A percentile compares a stretch with the other conserved stretches of the same genome.
Conservation (phyloP, 2,329 filamentous ascomycete species). For the Monosporascus sp. region DNA sequence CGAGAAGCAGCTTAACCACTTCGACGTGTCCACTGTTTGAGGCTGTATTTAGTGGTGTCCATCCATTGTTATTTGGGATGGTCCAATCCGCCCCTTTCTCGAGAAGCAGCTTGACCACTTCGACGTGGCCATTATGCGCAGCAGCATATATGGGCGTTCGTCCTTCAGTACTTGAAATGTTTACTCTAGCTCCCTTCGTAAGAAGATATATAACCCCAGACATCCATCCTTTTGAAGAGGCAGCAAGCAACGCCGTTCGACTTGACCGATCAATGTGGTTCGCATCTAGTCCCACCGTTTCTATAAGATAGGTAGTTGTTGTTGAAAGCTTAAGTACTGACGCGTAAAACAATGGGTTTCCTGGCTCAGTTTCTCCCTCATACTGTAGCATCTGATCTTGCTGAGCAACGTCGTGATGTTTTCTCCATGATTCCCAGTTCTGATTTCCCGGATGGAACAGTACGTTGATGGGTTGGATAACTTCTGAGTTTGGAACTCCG, state of each 20-base stretch:
- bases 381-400: not conserved
- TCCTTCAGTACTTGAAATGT: not conserved
- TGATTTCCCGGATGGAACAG: constrained; percentile 5
- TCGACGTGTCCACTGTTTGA: no score
- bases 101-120: no score
- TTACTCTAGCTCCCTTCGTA: constrained; percentile 3
- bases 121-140: constrained; percentile 4
- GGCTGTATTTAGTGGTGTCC: no score
- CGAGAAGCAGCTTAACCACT: no score
- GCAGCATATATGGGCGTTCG: constrained; percentile 7
- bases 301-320: constrained; percentile 4
- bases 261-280: not conserved
- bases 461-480: not conserved
- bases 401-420: not conserved
- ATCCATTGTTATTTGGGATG: no score
- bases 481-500: not conserved
- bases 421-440: constrained; percentile 5
- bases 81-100: no score
- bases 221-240: constrained; percentile 2
- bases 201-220: constrained; percentile 3
- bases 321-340: constrained; percentile 2
- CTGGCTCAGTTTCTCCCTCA: not conserved
- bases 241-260: constrained; percentile 5
- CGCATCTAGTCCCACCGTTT: not conserved
- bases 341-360: constrained; percentile 6